Conservation (phyloP, 2,329 filamentous ascomycete genomes). For the Fusarium tjaetaba region DNA sequence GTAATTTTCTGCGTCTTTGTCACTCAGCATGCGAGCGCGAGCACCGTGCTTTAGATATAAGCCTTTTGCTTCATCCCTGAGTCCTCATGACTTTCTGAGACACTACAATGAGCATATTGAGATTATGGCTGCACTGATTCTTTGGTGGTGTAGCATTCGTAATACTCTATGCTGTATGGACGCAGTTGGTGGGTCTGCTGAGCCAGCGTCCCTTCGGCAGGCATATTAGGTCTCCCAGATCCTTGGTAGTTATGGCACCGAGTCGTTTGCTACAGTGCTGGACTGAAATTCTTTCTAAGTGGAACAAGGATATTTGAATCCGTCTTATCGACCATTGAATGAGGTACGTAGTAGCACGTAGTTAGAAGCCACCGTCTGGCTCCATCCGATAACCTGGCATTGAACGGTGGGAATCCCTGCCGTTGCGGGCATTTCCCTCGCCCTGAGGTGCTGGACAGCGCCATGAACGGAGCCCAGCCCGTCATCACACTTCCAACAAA, state of each 20-base stretch:
- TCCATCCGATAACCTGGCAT: conserved; percentile 42
- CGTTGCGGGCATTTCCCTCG: conserved; percentile 33
- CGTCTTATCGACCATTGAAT: conserved; percentile 39
- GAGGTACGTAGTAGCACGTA: conserved; percentile 13
- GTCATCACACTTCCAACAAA: conserved; percentile 38
- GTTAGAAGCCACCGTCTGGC: conserved; percentile 43
- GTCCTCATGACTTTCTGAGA: conserved; percentile 18
- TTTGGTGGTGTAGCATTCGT: background rate
- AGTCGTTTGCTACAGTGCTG: conserved; percentile 23
- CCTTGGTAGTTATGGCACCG: conserved; percentile 11
- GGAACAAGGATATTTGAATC: conserved; percentile 27
- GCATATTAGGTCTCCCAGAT: conserved; percentile 23
- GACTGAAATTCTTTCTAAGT: conserved; percentile 13
- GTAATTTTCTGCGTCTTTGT: conserved; percentile 10
- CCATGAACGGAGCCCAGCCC: conserved; percentile 35
- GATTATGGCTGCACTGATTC: background rate
- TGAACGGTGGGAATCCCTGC: conserved; percentile 37
- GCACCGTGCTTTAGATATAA: conserved; percentile 13
- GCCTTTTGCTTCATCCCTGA: background rate
- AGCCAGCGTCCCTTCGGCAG: conserved; percentile 4
- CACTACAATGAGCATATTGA: conserved; percentile 6
- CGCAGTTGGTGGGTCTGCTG: background rate
- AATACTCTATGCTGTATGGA: background rate
- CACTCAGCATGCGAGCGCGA: background rate
- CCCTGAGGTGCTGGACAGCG: conserved; percentile 21